Base-by-base conservation (phyloP, 371 early-diverging fungal genomes). In the Rhizopus microsporus region DNA sequence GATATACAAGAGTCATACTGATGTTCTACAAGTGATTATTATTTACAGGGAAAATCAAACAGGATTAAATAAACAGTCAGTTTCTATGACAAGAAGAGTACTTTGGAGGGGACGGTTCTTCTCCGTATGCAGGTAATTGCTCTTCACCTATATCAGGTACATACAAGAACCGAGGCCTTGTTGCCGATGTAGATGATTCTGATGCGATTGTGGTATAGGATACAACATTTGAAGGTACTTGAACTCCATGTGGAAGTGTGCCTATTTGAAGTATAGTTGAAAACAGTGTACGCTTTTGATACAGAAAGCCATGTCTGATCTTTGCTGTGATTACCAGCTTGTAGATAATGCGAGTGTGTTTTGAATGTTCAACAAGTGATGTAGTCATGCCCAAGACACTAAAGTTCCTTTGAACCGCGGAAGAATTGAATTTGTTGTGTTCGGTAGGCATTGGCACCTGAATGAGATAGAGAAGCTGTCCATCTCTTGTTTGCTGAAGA, bases 321-420 rank as follows among this genome's bases (percentile, higher is more conserved):
- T 54, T 58, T 6, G 59, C 59, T 5, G 59, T 56, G 16, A 67
- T 51, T 9, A 46, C 16, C 5, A 67, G 33, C 4, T 47, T 44
- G 10, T 67, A 67, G 2, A 35, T 37, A n/a, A 67, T 38, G n/a
- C 48, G 54, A 37, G 62, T 34, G 23, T 62, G 30, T 6, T 48
- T 54, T 17, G 67, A 67, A 35, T 55, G 52, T 5, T 37, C 33
- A 3, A 56, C 12, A 33, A 40, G 39, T 4, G 59, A 46, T 0
- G 60, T 56, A 33, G 67, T 67, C 62, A 65, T 60, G 1, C 60
- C 65, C 17, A 65, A n/a, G 10, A 65, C 53, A 33, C 53, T 60
- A 43, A 65, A 56, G 23, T 65, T 65, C 29, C 48, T 60, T 2
- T 39, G 40, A n/a, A 56, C 39, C 4, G 37, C 48, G 1, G 51